Base-by-base conservation (phyloP, 2,329 filamentous ascomycete species). In the Diaporthe sp. region DNA sequence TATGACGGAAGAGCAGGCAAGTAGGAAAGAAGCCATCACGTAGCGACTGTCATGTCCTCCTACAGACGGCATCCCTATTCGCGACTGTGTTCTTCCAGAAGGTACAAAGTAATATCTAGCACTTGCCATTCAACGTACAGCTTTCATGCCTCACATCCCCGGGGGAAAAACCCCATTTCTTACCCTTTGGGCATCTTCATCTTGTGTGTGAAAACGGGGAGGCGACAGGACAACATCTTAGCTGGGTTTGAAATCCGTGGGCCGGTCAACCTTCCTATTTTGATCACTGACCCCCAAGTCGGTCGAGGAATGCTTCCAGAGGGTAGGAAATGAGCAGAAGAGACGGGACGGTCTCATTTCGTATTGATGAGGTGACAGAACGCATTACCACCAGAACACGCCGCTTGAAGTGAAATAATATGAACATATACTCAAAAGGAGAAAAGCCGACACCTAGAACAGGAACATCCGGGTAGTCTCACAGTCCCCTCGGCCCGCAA, bases 321-420 rank as follows among this genome's bases (percentile, higher is more conserved):
- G 9, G 25, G 15, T 12, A 7, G 15, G 2, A 5, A 13, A 20
- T 42, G 34, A 42, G 15, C 8, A 42, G 22, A 28, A 55, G 15
- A 31, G 31, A 31, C 17, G 28, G 15, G n/a, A 37, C n/a, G 49
- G 31, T 22, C 13, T 22, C 25, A 22, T 55, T 34, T 42, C n/a
- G 47, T 28, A 9, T 55, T 55, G 51, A 31, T 31, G 49, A 42
- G 49, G 28, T 34, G 65, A 55, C 22, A 13, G 13, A 39, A 28
- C 13, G n/a, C 15, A 20, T 55, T 20, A 55, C 20, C 49, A 53
- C 34, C 65, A 55, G n/a, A 55, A 28, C 17, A 22, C 47, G 49
- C 65, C 25, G 47, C 65, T 70, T 55, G 34, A 42, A 55, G 34
- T 42, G 65, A 31, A 31, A 17, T 28, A 55, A 42, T 55, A 70